phyloP scores from a whole-genome alignment of 352 stramenopile species.

The Globisporangium lucens region DNA sequence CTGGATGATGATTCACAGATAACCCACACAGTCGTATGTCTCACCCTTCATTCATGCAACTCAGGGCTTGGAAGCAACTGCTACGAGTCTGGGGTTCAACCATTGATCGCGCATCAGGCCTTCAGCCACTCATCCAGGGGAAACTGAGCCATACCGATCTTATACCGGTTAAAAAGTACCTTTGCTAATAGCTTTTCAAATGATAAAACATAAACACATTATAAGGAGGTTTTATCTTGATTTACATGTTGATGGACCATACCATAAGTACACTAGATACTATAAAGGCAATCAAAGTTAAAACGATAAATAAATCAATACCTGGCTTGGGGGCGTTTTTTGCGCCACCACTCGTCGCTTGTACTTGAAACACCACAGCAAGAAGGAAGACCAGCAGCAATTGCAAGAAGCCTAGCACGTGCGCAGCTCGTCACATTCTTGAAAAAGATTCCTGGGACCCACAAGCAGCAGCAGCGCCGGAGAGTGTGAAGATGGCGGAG shows the following conservation, averaged over 20 bases:
- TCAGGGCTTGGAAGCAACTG: neutral
- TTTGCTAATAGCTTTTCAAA: neutral
- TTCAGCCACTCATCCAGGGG: neutral
- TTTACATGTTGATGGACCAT: no score
- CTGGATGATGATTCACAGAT: neutral
- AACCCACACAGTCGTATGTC: neutral
- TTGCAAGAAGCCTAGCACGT: neutral
- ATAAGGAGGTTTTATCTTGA: no score
- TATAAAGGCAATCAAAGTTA: neutral
- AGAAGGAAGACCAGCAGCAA: neutral
- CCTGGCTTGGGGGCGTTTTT: neutral
- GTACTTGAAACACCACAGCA: neutral
- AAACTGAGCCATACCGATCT: neutral
- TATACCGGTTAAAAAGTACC: neutral
- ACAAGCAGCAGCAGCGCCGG: constrained; percentile 12
- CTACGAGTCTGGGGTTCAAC: neutral
- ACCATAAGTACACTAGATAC: no score
- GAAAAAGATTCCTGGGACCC: constrained; percentile 14
- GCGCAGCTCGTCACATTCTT: constrained; percentile 2
- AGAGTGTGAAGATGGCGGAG: constrained; percentile 32
- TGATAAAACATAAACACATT: no score
- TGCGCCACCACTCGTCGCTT: constrained; percentile 10
- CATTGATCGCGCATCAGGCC: neutral
- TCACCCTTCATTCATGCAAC: neutral
- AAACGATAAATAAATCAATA: neutral